Percentiles rank a stretch among this genome's conserved stretches.
Evolutionary conservation across 2,329 filamentous ascomycete genomes (phyloP).

Genomic region (Cucurbitaria berberidis): DNA sequence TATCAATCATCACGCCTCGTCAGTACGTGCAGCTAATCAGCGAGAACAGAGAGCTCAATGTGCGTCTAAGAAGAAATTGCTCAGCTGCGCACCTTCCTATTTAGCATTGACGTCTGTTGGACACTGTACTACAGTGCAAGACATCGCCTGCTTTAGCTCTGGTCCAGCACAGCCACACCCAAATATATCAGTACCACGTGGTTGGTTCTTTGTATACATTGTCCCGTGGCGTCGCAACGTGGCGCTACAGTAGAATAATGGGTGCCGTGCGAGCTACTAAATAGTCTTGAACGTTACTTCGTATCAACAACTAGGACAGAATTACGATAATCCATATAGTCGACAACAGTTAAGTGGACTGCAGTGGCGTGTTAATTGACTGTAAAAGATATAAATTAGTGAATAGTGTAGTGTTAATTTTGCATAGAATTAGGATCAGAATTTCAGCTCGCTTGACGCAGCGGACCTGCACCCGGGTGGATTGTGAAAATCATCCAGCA

Average conservation of each 20-base stretch:
- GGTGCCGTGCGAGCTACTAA: neutral
- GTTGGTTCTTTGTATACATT: neutral
- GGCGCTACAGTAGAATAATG: neutral
- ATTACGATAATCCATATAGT: too few species aligned
- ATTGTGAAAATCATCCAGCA: too few species aligned
- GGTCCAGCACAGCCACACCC: too few species aligned
- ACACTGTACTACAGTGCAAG: too few species aligned
- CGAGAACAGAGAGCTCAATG: too few species aligned
- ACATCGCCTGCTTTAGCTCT: too few species aligned
- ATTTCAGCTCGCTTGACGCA: too few species aligned
- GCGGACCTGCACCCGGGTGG: too few species aligned
- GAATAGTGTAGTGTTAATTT: neutral
- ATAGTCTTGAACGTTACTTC: neutral
- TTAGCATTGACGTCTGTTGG: too few species aligned
- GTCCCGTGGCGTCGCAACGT: neutral
- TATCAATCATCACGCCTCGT: neutral
- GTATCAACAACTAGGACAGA: neutral
- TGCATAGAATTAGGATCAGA: too few species aligned
- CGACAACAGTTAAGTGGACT: conserved; percentile 22
- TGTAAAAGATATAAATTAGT: conserved; percentile 26
- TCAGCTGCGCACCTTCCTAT: too few species aligned
- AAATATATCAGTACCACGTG: neutral
- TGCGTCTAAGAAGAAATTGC: too few species aligned
- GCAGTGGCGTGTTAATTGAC: conserved; percentile 36
- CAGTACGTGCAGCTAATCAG: neutral